Percentiles rank a stretch among this genome's conserved stretches.
phyloP scores from a whole-genome alignment of 768 basidiomycete genomes.

The Gloeostereum incarnatum region DNA sequence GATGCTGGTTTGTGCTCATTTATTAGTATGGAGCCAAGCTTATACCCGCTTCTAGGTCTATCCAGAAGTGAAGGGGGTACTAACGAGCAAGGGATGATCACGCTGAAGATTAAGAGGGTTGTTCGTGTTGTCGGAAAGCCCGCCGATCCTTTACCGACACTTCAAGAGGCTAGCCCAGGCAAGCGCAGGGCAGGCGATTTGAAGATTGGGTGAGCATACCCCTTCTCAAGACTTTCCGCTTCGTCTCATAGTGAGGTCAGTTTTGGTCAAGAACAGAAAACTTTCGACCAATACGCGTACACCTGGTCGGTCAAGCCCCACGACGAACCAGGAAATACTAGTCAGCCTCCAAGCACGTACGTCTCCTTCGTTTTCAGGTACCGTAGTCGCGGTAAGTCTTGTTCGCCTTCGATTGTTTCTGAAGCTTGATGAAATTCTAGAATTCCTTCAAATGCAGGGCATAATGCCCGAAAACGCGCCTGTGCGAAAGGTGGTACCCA shows the following conservation, averaged over 20 bases:
- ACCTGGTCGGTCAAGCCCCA: conserved; percentile 51
- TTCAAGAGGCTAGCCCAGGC: conserved; percentile 23
- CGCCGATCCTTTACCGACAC: conserved; percentile 31
- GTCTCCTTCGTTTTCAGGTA: conserved; percentile 66
- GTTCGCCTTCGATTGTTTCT: neutral
- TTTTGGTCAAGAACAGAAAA: conserved; percentile 33
- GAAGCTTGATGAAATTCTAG: conserved; percentile 15
- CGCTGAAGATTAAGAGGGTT: conserved; percentile 36
- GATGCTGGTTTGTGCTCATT: conserved; percentile 22
- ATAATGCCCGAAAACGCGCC: conserved; percentile 28
- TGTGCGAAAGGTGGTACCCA: conserved; percentile 10
- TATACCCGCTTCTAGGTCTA: neutral
- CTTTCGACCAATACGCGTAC: conserved; percentile 28
- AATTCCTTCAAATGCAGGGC: conserved; percentile 42
- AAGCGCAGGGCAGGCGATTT: conserved; percentile 33
- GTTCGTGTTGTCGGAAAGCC: conserved; percentile 17
- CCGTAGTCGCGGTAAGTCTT: conserved; percentile 36
- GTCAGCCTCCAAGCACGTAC: conserved; percentile 33
- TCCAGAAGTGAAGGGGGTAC: too few relatives aligned
- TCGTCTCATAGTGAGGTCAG: conserved; percentile 17
- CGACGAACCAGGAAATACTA: conserved; percentile 20
- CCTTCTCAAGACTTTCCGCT: neutral
- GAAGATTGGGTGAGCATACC: conserved; percentile 32
- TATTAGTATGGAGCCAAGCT: neutral
- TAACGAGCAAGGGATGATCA: conserved; percentile 44